Base-by-base conservation (phyloP, 2,329 filamentous ascomycete species). In the Hypoxylon sp. region DNA sequence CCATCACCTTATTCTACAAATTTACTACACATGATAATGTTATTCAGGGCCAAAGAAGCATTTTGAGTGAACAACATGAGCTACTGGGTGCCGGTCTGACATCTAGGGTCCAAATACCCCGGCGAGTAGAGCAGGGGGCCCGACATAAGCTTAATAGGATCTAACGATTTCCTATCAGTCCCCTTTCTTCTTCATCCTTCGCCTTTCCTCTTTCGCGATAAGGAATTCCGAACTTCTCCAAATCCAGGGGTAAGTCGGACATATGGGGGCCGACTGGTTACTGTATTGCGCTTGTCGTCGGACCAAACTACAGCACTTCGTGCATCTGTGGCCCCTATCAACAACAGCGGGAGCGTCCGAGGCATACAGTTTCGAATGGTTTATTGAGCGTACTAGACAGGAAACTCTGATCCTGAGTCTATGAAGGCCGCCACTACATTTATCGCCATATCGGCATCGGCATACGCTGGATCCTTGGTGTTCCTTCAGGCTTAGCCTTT, bases 141-240 rank as follows among this genome's bases (percentile, higher is more conserved):
- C 42, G 50, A 63, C 59, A 31, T 25, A 30, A 62, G 61, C 58
- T 66, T 20, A 61, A 58, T 58, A 55, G 59, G 54, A 62, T 67
- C 54, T 54, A 53, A 31, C 14, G 46, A 54, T 40, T 40, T 46
- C 48, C 40, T 58, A 58, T 42, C 42, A 27, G 42, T 33, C 42
- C 40, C 55, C 42, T 59, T 49, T 59, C 49, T 56, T 56, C 51
- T 54, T 50, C 20, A 13, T 55, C 33, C 48, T 51, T 57, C n/a
- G 6, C 60, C 44, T 53, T 64, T 46, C 60, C 51, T 49, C 44
- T 64, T 64, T 63, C 35, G 60, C 44, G n/a, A 48, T 46, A 48
- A 59, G 60, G 60, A 55, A 56, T 48, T 54, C 42, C 50, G 59
- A 61, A 42, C 33, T 44, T 63, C 40, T 48, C 55, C 55, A 48